Base-by-base conservation (phyloP, 495 filamentous ascomycete genomes). In the Tuber brumale region DNA sequence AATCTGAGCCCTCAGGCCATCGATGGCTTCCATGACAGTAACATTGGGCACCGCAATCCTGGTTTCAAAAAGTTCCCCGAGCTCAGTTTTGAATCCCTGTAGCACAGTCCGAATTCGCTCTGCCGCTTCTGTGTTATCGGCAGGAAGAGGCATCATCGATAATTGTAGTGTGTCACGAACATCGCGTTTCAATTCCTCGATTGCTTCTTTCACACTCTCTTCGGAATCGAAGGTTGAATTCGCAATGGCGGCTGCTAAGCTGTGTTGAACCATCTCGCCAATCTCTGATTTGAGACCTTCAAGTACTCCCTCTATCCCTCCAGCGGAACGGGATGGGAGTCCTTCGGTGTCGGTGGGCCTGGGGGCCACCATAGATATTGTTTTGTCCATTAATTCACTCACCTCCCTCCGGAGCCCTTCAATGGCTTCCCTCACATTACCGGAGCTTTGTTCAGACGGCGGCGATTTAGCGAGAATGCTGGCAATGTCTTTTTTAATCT, bases 271-370 rank as follows among this genome's bases (percentile, higher is more conserved):
- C 77, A 82, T 82, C 44, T 82, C 86, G 82, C 89, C 89, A 35
- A 93, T 85, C 75, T 93, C 91, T 41, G 91, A 89, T 70, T 91
- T 90, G 27, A 92, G 85, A 57, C 89, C 88, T 16, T 87, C 85
- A 7, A 93, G 89, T 31, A 91, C 85, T 71, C 89, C 89, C 21
- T 88, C 87, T 45, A 92, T 88, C 77, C 87, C 88, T 69, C 89
- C 86, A 21, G 87, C 85, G 14, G 91, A 82, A 14, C 75, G 46
- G 37, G 76, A 43, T 27, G 74, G 51, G 19, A 39, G 70, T 42
- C 69, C 73, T 23, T 61, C 57, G 21, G 37, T 31, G 39, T 73
- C 45, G 27, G 10, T 51, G 41, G 44, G 45, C 41, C 35, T 45
- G 14, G 78, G 37, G 16, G 80, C 66, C 31, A 75, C 44, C 37